Percentiles rank a stretch among this genome's conserved stretches.
phyloP scores from a whole-genome alignment of 306 rosid species.

The Medicago arabica region DNA sequence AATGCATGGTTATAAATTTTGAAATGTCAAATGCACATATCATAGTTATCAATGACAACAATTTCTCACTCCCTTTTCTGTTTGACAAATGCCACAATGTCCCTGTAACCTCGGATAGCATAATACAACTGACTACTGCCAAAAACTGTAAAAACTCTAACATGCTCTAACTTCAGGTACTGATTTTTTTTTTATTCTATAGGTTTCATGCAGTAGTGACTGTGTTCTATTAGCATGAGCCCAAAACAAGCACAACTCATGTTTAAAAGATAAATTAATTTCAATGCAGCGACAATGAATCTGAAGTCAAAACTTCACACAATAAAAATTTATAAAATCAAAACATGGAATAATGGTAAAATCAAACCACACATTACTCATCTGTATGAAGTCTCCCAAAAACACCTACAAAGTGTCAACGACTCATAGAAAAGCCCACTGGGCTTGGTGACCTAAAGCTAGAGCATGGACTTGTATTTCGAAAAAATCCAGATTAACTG shows the following conservation, averaged over 20 bases:
- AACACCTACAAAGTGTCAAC: not conserved
- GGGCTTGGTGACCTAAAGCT: not conserved
- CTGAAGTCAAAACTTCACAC: no score
- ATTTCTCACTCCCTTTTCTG: no score
- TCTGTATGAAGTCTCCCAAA: not conserved
- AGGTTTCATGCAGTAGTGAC: no score
- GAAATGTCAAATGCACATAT: no score
- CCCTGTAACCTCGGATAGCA: not conserved
- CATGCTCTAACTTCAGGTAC: constrained; percentile 7
- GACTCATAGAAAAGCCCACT: not conserved
- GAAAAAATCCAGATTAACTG: no score
- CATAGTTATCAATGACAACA: no score
- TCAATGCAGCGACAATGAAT: no score
- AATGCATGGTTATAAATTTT: not conserved
- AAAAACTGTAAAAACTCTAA: constrained; percentile 10
- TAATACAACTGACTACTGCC: not conserved
- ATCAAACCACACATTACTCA: not conserved
- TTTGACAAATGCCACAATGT: not conserved
- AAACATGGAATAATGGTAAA: no score
- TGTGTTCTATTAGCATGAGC: no score
- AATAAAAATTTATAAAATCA: no score
- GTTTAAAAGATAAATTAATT: no score
- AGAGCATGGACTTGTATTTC: not conserved
- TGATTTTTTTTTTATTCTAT: constrained; percentile 23
- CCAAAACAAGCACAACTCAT: no score